Evolutionary conservation across 441 rosid species (phyloP).

Genomic region (Eutrema salsugineum): DNA sequence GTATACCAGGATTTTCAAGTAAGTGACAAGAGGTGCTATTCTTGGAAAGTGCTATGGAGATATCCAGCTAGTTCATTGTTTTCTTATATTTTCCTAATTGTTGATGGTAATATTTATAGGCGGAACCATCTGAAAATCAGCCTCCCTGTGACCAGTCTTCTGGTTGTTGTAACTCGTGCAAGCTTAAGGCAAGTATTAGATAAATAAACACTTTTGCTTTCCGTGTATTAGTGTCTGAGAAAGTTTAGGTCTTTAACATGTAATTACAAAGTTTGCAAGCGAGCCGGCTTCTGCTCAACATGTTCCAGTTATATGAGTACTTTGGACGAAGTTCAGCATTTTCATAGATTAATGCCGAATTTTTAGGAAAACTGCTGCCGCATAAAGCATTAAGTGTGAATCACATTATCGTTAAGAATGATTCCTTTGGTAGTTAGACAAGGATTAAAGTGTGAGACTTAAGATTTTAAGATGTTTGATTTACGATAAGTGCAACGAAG

Average conservation of each 20-base stretch:
- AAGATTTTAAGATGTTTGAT: not conserved
- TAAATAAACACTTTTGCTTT: slow-evolving; percentile 5
- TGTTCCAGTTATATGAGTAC: not conserved
- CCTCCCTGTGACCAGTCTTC: slow-evolving; percentile 41
- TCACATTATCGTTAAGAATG: not conserved
- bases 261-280: slow-evolving; percentile 6
- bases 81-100: slow-evolving; percentile 1
- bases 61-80: slow-evolving; percentile 13
- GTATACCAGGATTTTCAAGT: slow-evolving; percentile 58
- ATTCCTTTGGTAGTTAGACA: slow-evolving; percentile 4
- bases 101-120: slow-evolving; percentile 43
- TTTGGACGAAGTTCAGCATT: slow-evolving; percentile 13
- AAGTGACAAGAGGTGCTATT: slow-evolving; percentile 35
- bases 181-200: slow-evolving; percentile 61
- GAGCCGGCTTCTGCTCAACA: not conserved
- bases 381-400: not conserved
- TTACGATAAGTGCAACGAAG: not conserved
- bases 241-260: slow-evolving; percentile 4
- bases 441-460: slow-evolving; percentile 1
- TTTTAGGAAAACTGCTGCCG: not conserved
- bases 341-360: slow-evolving; percentile 3
- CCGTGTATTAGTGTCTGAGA: slow-evolving; percentile 6
- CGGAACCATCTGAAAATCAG: slow-evolving; percentile 36
- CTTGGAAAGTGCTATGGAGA: slow-evolving; percentile 11
- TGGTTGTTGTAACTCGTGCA: slow-evolving; percentile 52